Evolutionary conservation across 164 flowering plant species (phyloP), one percentile per base, ranked within the genome.

Genomic region (Chimonanthus praecox): DNA sequence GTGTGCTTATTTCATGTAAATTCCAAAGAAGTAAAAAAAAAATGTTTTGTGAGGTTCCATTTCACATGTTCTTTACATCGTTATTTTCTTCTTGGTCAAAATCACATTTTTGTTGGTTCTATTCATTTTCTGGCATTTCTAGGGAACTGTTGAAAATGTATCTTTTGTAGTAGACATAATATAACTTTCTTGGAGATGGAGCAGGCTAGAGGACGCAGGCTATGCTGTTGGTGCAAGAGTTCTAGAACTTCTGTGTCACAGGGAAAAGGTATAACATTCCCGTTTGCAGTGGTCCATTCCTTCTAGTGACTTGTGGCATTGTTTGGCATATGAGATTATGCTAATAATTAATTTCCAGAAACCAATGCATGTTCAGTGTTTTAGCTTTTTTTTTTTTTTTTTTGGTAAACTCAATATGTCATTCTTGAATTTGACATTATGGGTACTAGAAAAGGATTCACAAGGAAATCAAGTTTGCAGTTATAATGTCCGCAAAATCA

Each of bases 121-220:
- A 13, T 49, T 47, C 7, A 48, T 47, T 64, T 47, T 45, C 21
- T 8, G 13, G 60, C 18, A 48, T 5, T 48, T 72, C 47, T 60
- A 48, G 33, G 47, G 10, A 20, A 67, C 64, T 45, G 7, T 67
- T 47, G 50, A 58, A 11, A 58, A n/a, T 60, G 11, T 45, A 11
- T 6, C 67, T 72, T 64, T 20, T 72, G 62, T 33, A 58, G 73
- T 71, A 71, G 47, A 33, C 8, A 47, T 71, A 45, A 71, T 60
- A 48, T 68, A 48, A 68, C 58, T 49, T 67, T 67, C 33, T 58
- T 65, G 66, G 67, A 62, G 43, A 58, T 82, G 71, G 72, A 70
- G 6, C 85, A 95, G 99, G 87, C 83, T 95, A 71, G 99, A 95
- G 85, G 98, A 95, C 89, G 99, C 98, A 1, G 99, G 99, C 7